These are phyloP conservation scores for Senna tora DNA, from an alignment of 306 rosid species.

Conservation along the genomic window DNA sequence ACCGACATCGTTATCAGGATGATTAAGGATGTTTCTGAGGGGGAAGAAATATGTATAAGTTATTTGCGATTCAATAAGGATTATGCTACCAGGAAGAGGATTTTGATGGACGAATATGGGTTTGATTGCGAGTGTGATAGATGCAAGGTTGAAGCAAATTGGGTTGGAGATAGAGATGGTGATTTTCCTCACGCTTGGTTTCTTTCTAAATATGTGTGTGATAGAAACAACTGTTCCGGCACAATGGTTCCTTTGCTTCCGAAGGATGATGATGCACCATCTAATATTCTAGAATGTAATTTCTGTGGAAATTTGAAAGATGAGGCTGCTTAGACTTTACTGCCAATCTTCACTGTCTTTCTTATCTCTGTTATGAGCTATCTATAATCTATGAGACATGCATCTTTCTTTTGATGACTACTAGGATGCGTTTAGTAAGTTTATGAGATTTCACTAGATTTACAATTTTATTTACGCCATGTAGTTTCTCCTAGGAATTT, in stretches of 20 bases:
- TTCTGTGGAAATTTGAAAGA: slow-evolving; percentile 56
- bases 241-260: slow-evolving; percentile 78
- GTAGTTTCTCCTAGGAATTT: no score
- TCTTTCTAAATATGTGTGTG: slow-evolving; percentile 55
- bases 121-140: slow-evolving; percentile 71
- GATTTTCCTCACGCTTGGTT: slow-evolving; percentile 62
- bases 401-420: background rate
- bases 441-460: no score
- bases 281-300: slow-evolving; percentile 62
- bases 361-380: background rate
- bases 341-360: background rate
- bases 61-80: slow-evolving; percentile 59
- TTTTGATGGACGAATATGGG: slow-evolving; percentile 69
- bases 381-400: no score
- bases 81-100: slow-evolving; percentile 52
- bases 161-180: slow-evolving; percentile 44
- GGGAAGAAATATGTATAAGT: slow-evolving; percentile 72
- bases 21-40: slow-evolving; percentile 64
- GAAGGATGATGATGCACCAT: slow-evolving; percentile 27
- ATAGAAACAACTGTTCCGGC: slow-evolving; percentile 58
- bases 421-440: no score
- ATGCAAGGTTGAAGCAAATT: slow-evolving; percentile 63
- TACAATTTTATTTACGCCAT: no score
- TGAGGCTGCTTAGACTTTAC: background rate
- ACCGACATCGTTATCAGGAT: slow-evolving; percentile 58